Percentiles rank a stretch among this genome's conserved stretches.
Evolutionary conservation across 768 basidiomycete genomes (phyloP).

Genomic region (Termitomyces sp.): DNA sequence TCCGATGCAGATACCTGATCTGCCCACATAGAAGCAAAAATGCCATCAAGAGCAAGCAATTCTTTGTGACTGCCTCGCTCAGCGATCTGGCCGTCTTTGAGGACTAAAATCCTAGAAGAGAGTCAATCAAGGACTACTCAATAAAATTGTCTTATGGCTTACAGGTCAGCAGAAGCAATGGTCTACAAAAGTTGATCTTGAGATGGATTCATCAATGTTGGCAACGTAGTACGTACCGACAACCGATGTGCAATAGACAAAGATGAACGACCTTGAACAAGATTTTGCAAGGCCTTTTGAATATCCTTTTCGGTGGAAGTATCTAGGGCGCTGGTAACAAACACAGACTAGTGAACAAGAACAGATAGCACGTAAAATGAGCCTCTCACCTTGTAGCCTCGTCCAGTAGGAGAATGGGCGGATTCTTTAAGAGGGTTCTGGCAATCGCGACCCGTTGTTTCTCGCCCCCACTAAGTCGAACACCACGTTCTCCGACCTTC

Average conservation of each 20-base stretch:
- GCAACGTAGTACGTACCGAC: slow-evolving; percentile 46
- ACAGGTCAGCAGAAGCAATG: slow-evolving; percentile 62
- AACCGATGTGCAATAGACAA: slow-evolving; percentile 79
- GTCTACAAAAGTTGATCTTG: slow-evolving; percentile 32
- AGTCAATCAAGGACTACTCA: neutral
- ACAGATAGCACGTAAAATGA: neutral
- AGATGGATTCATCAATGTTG: slow-evolving; percentile 5
- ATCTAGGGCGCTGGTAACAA: slow-evolving; percentile 64
- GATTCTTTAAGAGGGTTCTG: slow-evolving; percentile 81
- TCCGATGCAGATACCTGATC: slow-evolving; percentile 73
- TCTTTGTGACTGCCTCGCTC: slow-evolving; percentile 83
- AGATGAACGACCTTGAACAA: slow-evolving; percentile 70
- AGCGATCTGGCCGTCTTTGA: slow-evolving; percentile 85
- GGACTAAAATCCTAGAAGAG: slow-evolving; percentile 75
- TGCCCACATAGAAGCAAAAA: slow-evolving; percentile 88
- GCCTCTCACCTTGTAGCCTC: slow-evolving; percentile 63
- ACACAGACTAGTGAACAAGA: slow-evolving; percentile 1
- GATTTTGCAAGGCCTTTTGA: slow-evolving; percentile 80
- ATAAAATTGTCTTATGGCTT: slow-evolving; percentile 22
- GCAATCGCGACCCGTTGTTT: slow-evolving; percentile 90
- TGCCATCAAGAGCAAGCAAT: slow-evolving; percentile 64
- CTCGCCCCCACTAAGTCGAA: slow-evolving; percentile 83
- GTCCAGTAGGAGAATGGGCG: slow-evolving; percentile 75
- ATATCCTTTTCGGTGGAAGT: slow-evolving; percentile 90
- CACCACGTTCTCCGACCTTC: slow-evolving; percentile 86